Conservation (phyloP, 139 green algal species). For the Haematococcus sp. region DNA sequence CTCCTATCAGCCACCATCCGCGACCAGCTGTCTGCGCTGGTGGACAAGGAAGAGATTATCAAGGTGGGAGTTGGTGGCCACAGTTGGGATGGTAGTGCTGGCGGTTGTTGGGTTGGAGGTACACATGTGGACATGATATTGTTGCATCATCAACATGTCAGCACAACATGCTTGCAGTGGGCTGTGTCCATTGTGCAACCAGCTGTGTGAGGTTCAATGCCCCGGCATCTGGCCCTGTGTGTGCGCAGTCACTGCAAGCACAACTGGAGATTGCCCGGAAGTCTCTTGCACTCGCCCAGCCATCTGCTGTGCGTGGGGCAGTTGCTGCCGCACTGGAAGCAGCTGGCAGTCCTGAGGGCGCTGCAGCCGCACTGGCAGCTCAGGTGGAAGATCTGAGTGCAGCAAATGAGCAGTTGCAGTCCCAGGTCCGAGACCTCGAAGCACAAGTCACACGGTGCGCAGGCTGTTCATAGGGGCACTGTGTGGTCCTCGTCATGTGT, state of each 20-base stretch:
- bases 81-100: no score
- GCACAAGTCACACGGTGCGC: conserved; percentile 14
- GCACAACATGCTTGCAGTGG: no score
- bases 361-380: conserved; percentile 23
- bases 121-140: no score
- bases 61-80: conserved; percentile 10
- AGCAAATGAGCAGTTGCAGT: conserved; percentile 13
- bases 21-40: conserved; percentile 4
- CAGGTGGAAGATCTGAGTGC: conserved; percentile 9
- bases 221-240: no score
- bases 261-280: conserved; percentile 1
- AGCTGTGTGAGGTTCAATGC: no score
- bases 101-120: no score
- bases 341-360: neutral
- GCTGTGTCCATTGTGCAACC: no score
- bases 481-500: no score
- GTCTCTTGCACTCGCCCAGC: neutral
- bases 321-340: neutral
- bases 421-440: conserved; percentile 25
- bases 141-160: no score
- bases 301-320: neutral
- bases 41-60: conserved; percentile 4
- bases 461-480: no score
- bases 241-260: neutral
- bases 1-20: neutral